Percentiles rank a stretch among this genome's conserved stretches.
These are phyloP conservation scores for Populus tomentosa DNA, from an alignment of 441 rosid species.

Conservation along the genomic window DNA sequence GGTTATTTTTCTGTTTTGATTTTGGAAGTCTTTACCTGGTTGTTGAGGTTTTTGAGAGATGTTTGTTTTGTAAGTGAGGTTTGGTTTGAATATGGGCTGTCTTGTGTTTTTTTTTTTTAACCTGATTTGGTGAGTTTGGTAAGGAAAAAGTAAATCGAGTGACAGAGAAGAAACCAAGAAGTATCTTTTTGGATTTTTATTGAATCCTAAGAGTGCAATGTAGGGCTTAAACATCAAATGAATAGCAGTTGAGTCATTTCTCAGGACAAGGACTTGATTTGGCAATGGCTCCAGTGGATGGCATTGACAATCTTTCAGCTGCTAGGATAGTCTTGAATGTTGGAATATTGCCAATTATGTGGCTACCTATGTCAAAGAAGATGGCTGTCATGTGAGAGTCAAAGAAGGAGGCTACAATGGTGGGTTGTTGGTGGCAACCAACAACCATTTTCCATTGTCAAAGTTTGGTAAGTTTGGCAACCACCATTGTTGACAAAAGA, in stretches of 20 bases:
- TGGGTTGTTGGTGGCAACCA: too few relatives aligned
- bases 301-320: slow-evolving; percentile 36
- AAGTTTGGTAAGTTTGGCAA: too few relatives aligned
- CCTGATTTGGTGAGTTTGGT: slow-evolving; percentile 43
- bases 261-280: background rate
- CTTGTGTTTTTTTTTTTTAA: slow-evolving; percentile 3
- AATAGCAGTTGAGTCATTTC: background rate
- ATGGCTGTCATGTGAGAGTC: too few relatives aligned
- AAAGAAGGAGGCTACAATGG: too few relatives aligned
- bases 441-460: too few relatives aligned
- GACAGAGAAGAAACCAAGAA: slow-evolving; percentile 21
- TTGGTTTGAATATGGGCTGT: slow-evolving; percentile 48
- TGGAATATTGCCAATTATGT: too few relatives aligned
- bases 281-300: slow-evolving; percentile 35
- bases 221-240: background rate
- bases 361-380: too few relatives aligned
- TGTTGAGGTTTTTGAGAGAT: slow-evolving; percentile 26
- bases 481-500: too few relatives aligned
- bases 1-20: background rate
- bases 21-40: slow-evolving; percentile 5
- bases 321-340: slow-evolving; percentile 42
- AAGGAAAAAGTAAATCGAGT: slow-evolving; percentile 27
- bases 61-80: slow-evolving; percentile 53
- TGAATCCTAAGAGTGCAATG: background rate
- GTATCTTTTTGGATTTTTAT: background rate